These are phyloP conservation scores for Geosmithia putterillii DNA, from an alignment of 2,329 filamentous ascomycete species.

Conservation along the genomic window DNA sequence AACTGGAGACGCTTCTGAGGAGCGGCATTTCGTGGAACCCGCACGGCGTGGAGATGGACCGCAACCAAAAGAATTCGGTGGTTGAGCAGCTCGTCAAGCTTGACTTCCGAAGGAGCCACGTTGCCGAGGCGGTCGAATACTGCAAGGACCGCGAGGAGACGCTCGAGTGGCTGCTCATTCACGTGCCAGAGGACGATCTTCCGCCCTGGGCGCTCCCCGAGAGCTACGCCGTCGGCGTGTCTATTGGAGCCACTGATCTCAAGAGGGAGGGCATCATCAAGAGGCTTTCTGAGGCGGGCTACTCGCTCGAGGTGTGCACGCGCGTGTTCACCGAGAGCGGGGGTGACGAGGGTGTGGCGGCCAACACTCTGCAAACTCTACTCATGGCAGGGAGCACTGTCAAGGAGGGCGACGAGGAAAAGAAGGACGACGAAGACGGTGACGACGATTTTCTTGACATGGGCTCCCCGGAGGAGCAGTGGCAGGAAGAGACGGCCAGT, in stretches of 20 bases:
- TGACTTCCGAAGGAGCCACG: conserved; percentile 80
- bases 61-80: conserved; percentile 43
- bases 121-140: conserved; percentile 74
- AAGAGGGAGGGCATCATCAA: conserved; percentile 74
- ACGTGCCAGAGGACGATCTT: conserved; percentile 95
- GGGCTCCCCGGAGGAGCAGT: conserved; percentile 48
- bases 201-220: conserved; percentile 86
- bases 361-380: conserved; percentile 61
- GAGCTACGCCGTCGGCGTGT: conserved; percentile 81
- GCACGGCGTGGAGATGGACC: conserved; percentile 54
- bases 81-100: conserved; percentile 64
- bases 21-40: conserved; percentile 80
- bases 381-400: conserved; percentile 14
- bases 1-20: conserved; percentile 70
- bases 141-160: conserved; percentile 90
- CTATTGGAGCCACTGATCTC: conserved; percentile 70
- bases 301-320: conserved; percentile 72
- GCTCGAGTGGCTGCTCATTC: conserved; percentile 90
- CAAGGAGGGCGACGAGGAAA: conserved; percentile 1
- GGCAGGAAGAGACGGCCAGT: conserved; percentile 77
- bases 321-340: conserved; percentile 59
- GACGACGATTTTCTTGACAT: conserved; percentile 31
- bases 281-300: conserved; percentile 69
- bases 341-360: conserved; percentile 65
- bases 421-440: conserved; percentile 20